A percentile compares a stretch with the other conserved stretches of the same genome.
Evolutionary conservation across 1,284 basidiomycete species (phyloP).

Genomic region (Papiliotrema fonsecae): DNA sequence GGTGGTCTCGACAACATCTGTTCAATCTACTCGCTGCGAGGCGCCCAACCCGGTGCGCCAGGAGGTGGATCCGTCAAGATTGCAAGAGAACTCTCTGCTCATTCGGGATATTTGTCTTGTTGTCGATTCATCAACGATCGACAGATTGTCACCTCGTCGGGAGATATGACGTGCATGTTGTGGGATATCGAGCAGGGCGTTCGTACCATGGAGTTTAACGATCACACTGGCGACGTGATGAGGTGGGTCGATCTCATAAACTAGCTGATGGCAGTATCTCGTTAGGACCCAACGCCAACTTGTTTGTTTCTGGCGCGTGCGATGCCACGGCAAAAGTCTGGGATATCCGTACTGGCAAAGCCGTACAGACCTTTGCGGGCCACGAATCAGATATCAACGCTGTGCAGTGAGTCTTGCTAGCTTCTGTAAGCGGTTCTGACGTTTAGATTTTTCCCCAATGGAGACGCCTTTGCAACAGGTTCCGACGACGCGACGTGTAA

Average conservation of each 20-base stretch:
- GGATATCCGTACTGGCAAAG: conserved; percentile 95
- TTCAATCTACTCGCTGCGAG: conserved; percentile 83
- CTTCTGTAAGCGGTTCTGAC: not conserved
- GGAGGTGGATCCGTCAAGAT: conserved; percentile 51
- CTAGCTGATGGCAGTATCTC: conserved; percentile 62
- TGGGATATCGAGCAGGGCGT: conserved; percentile 99
- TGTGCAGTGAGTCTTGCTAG: conserved; percentile 67
- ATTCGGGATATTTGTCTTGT: conserved; percentile 95
- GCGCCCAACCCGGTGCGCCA: conserved; percentile 35
- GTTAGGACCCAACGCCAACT: conserved; percentile 86
- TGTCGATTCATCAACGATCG: conserved; percentile 98
- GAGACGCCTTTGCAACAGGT: conserved; percentile 96
- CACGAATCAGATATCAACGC: conserved; percentile 99
- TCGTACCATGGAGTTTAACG: conserved; percentile 91
- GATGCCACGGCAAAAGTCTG: conserved; percentile 97
- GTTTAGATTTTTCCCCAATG: conserved; percentile 95
- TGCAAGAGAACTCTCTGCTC: conserved; percentile 82
- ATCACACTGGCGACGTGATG: conserved; percentile 99
- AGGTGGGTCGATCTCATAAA: conserved; percentile 58
- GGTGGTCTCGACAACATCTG: conserved; percentile 99
- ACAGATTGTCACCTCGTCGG: conserved; percentile 94
- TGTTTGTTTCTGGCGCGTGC: conserved; percentile 97
- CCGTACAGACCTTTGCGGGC: conserved; percentile 96
- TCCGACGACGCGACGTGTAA: conserved; percentile 99
- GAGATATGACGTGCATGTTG: conserved; percentile 99